Evolutionary conservation across 495 filamentous ascomycete species (phyloP).

Genomic region (Hypoxylon intermedium): DNA sequence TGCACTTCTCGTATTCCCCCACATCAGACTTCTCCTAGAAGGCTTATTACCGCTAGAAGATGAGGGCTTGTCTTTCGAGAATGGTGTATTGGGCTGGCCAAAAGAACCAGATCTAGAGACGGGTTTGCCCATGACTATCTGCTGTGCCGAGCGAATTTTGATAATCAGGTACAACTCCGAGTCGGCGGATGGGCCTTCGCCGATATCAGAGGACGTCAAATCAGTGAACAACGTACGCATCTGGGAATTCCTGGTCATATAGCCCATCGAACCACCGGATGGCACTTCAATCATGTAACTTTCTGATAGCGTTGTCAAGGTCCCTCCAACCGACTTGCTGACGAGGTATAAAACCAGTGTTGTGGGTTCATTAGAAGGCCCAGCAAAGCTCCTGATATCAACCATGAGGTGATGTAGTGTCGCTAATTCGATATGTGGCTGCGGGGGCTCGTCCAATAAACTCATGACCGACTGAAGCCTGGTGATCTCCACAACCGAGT

Average conservation of each 20-base stretch:
- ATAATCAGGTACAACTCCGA: conserved; percentile 83
- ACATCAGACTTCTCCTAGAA: conserved; percentile 85
- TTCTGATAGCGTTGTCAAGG: conserved; percentile 76
- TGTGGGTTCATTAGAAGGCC: conserved; percentile 72
- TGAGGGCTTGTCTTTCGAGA: conserved; percentile 53
- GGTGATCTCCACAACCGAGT: conserved; percentile 90
- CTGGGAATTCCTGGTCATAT: conserved; percentile 64
- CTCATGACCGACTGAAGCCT: conserved; percentile 95
- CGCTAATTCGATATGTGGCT: conserved; percentile 67
- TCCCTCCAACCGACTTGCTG: conserved; percentile 66
- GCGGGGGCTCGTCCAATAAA: conserved; percentile 80
- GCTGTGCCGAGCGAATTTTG: conserved; percentile 72
- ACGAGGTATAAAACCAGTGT: conserved; percentile 83
- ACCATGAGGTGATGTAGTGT: conserved; percentile 85
- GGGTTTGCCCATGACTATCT: conserved; percentile 56
- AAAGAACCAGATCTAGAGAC: conserved; percentile 53
- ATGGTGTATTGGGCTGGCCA: conserved; percentile 44
- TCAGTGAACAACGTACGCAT: conserved; percentile 89
- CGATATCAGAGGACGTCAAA: conserved; percentile 80
- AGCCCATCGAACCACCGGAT: conserved; percentile 69
- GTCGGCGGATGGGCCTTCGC: conserved; percentile 70
- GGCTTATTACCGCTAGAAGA: conserved; percentile 56
- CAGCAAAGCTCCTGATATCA: conserved; percentile 80
- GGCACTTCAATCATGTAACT: conserved; percentile 81
- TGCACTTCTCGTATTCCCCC: conserved; percentile 63